phyloP scores from a whole-genome alignment of 805 yeast genomes.

The Saccharomycopsis fibuligera region DNA sequence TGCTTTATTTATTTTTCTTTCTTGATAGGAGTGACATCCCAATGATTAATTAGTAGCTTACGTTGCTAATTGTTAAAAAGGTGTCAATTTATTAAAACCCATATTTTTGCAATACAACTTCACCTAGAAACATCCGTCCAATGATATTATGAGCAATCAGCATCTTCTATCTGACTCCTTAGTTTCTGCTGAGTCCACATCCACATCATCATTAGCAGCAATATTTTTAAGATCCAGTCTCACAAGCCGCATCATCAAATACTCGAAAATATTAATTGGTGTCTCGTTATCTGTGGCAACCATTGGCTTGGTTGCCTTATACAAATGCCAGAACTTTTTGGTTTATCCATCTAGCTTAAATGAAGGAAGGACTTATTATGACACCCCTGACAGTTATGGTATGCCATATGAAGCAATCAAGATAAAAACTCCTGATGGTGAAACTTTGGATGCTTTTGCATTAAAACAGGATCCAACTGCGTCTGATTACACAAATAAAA shows the following conservation, averaged over 20 bases:
- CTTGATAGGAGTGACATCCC: too few species aligned
- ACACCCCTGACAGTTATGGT: conserved; percentile 66
- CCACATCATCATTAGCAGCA: background rate
- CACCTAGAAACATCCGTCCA: too few species aligned
- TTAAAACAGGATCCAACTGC: conserved; percentile 42
- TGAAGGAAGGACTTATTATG: conserved; percentile 63
- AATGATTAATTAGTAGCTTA: too few species aligned
- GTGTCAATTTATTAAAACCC: too few species aligned
- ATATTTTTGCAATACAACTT: too few species aligned
- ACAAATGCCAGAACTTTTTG: conserved; percentile 54
- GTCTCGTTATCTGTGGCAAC: conserved; percentile 15
- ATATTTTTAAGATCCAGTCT: background rate
- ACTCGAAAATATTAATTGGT: conserved; percentile 15
- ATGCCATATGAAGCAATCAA: conserved; percentile 58
- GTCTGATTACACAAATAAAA: conserved; percentile 45
- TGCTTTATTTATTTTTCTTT: too few species aligned
- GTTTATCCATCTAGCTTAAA: conserved; percentile 84
- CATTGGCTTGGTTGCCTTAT: conserved; percentile 40
- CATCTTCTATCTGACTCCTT: too few species aligned
- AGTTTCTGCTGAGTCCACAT: too few species aligned
- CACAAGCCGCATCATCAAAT: too few species aligned
- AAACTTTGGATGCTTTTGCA: conserved; percentile 56
- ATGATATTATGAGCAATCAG: too few species aligned
- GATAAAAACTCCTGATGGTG: conserved; percentile 65
- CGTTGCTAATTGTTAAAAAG: too few species aligned